phyloP scores from a whole-genome alignment of 2,329 filamentous ascomycete genomes.

The Penicillium sp. region DNA sequence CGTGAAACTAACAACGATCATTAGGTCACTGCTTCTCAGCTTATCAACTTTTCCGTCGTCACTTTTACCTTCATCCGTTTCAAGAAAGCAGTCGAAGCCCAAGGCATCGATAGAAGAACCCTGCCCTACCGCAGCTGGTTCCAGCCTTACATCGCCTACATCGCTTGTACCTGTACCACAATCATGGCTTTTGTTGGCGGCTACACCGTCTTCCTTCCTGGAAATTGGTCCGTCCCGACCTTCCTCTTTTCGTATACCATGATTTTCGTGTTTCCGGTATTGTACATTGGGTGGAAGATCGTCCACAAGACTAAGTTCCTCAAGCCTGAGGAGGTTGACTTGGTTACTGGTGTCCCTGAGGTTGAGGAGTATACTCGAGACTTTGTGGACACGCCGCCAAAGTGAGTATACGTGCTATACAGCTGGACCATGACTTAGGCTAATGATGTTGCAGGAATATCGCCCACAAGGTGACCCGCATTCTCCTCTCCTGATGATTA shows the following conservation, averaged over 20 bases:
- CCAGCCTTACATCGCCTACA: conserved; percentile 70
- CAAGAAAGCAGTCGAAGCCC: conserved; percentile 63
- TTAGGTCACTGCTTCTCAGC: conserved; percentile 65
- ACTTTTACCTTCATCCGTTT: conserved; percentile 70
- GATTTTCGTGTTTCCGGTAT: conserved; percentile 64
- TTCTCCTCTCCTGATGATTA: conserved; percentile 14
- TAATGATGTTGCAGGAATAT: conserved; percentile 24
- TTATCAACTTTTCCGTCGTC: conserved; percentile 69
- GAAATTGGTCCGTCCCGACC: conserved; percentile 62
- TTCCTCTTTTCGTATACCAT: conserved; percentile 78
- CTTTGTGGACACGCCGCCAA: conserved; percentile 54
- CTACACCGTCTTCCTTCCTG: conserved; percentile 70
- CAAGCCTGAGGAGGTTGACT: conserved; percentile 58
- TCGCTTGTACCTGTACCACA: conserved; percentile 59
- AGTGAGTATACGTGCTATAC: conserved; percentile 39
- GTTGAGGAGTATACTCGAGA: conserved; percentile 65
- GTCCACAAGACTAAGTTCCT: conserved; percentile 59
- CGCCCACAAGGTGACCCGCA: conserved; percentile 20
- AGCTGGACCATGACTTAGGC: not conserved
- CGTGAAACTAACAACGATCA: not conserved
- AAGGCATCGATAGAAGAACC: conserved; percentile 63
- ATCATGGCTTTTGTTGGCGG: conserved; percentile 73
- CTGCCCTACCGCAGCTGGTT: conserved; percentile 67
- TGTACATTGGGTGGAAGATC: conserved; percentile 70
- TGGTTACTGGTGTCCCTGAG: conserved; percentile 59